These are phyloP conservation scores for Corynespora cassiicola DNA, from an alignment of 2,329 filamentous ascomycete genomes.

Conservation along the genomic window DNA sequence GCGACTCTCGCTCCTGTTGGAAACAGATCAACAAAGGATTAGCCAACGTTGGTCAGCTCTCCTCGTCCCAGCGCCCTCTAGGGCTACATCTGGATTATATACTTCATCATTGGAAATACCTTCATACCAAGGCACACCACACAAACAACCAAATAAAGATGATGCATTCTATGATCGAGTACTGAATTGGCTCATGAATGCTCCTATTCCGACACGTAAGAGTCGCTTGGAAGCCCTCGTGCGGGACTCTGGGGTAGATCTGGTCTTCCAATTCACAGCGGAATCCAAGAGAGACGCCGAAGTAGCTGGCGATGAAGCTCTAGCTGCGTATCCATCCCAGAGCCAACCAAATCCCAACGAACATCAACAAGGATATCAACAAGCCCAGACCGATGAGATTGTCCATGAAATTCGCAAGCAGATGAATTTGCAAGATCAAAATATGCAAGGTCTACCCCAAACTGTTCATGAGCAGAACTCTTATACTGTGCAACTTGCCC, in stretches of 20 bases:
- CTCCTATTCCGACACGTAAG: not conserved
- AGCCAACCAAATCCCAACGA: not conserved
- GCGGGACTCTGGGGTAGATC: no score
- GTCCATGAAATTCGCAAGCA: not conserved
- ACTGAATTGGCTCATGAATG: not conserved
- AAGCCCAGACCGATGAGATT: slow-evolving; percentile 10
- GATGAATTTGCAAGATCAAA: not conserved
- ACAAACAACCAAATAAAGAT: not conserved
- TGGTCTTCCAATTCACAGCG: no score
- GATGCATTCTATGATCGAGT: slow-evolving; percentile 2
- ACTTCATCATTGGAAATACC: not conserved
- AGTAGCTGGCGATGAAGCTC: no score
- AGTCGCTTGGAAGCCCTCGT: no score
- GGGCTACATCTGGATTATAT: not conserved
- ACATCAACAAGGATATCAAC: slow-evolving; percentile 6
- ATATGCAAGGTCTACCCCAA: no score
- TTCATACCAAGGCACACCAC: not conserved
- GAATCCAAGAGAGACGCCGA: no score
- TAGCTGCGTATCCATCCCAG: not conserved
- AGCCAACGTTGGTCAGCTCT: slow-evolving; percentile 14
- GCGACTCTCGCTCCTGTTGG: slow-evolving; percentile 11
- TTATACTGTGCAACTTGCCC: no score
- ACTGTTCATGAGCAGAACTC: no score
- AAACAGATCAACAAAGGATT: slow-evolving; percentile 13
- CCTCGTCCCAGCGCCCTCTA: not conserved